Conservation (phyloP, 805 yeast species). For the Candida orba region DNA sequence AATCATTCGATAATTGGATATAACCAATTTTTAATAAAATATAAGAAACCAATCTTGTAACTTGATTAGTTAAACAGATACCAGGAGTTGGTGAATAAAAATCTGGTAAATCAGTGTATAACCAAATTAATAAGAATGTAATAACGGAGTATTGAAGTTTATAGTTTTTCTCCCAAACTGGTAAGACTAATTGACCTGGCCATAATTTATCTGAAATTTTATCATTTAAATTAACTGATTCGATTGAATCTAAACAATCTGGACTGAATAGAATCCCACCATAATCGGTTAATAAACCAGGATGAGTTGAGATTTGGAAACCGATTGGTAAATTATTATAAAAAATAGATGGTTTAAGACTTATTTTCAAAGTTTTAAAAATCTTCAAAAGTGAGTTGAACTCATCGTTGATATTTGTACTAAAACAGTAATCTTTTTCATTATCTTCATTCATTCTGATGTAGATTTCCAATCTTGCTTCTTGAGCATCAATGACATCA, state of each 20-base stretch:
- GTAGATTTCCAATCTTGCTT: constrained; percentile 24
- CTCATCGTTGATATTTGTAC: constrained; percentile 50
- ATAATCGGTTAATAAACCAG: constrained; percentile 76
- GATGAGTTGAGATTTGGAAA: constrained; percentile 54
- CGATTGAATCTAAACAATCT: constrained; percentile 40
- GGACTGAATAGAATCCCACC: constrained; percentile 71
- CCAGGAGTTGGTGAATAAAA: constrained; percentile 90
- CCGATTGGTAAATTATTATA: constrained; percentile 58
- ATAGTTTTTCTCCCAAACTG: constrained; percentile 53
- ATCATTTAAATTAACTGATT: constrained; percentile 45
- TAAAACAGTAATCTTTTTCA: constrained; percentile 88
- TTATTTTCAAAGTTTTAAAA: constrained; percentile 61
- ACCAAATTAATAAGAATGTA: constrained; percentile 52
- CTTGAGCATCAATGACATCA: constrained; percentile 18
- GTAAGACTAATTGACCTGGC: constrained; percentile 88
- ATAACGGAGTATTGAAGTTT: constrained; percentile 34
- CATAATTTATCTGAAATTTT: constrained; percentile 55
- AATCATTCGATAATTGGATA: constrained; percentile 35
- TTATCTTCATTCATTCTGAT: constrained; percentile 78
- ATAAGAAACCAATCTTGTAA: constrained; percentile 28
- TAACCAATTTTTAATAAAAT: constrained; percentile 32
- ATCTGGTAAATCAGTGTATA: constrained; percentile 92
- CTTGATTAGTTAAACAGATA: constrained; percentile 61
- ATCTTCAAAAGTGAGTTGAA: constrained; percentile 54
- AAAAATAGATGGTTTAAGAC: constrained; percentile 75